phyloP scores from a whole-genome alignment of 305 asterid species.

The Fraxinus velutina region DNA sequence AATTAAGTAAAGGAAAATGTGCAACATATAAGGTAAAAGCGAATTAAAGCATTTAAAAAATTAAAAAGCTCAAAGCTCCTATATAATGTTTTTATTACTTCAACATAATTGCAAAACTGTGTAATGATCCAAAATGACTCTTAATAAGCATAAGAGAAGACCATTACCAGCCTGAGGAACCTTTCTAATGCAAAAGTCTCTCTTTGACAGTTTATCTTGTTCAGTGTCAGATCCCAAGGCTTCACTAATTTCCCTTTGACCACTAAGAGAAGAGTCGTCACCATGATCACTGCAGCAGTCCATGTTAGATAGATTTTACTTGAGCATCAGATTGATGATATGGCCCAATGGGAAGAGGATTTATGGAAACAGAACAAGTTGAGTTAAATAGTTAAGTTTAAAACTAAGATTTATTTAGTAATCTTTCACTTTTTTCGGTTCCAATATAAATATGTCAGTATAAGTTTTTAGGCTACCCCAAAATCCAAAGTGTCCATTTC shows the following conservation, averaged over 20 bases:
- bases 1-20: not conserved
- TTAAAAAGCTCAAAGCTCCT: not conserved
- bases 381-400: not conserved
- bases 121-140: not conserved
- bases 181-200: conserved; percentile 34
- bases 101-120: not conserved
- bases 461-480: not conserved
- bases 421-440: not conserved
- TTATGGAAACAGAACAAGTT: not conserved
- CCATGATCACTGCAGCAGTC: conserved; percentile 35
- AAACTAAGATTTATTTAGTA: not conserved
- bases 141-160: conserved; percentile 6
- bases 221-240: conserved; percentile 26
- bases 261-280: conserved; percentile 32
- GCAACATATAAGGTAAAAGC: not conserved
- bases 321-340: conserved; percentile 4
- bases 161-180: conserved; percentile 48
- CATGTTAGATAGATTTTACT: conserved; percentile 20
- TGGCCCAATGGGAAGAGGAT: not conserved
- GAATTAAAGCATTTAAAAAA: not conserved
- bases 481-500: not conserved
- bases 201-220: conserved; percentile 32
- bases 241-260: conserved; percentile 32
- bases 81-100: not conserved
- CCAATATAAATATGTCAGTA: not conserved